These are phyloP conservation scores for Blastomyces parvus DNA, from an alignment of 2,329 filamentous ascomycete species.

Conservation along the genomic window DNA sequence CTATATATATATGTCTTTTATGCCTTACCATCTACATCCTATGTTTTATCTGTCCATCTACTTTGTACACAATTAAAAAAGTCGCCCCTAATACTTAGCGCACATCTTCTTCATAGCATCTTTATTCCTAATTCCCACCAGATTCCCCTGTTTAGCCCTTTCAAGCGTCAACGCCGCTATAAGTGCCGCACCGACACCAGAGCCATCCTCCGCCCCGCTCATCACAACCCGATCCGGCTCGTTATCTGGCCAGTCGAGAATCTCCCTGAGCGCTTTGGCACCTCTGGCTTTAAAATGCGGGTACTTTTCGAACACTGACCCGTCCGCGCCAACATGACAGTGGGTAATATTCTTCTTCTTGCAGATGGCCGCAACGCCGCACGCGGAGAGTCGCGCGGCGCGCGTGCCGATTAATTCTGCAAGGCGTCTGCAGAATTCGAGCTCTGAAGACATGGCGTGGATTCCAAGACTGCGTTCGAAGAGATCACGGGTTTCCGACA, in stretches of 20 bases:
- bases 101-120: constrained; percentile 17
- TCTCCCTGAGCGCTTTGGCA: constrained; percentile 81
- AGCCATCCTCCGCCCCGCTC: constrained; percentile 85
- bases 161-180: constrained; percentile 68
- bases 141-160: constrained; percentile 51
- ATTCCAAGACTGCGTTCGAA: constrained; percentile 70
- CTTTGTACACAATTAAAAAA: neutral
- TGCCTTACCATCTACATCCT: neutral
- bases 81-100: neutral
- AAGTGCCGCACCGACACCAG: constrained; percentile 89
- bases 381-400: constrained; percentile 83
- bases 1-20: neutral
- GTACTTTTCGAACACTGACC: constrained; percentile 98
- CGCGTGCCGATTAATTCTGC: constrained; percentile 93
- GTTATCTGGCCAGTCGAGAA: constrained; percentile 83
- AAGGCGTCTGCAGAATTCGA: constrained; percentile 79
- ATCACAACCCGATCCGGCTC: constrained; percentile 82
- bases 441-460: constrained; percentile 61
- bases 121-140: constrained; percentile 48
- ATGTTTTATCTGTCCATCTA: neutral
- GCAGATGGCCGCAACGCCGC: constrained; percentile 91
- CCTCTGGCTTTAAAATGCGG: constrained; percentile 94
- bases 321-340: constrained; percentile 93
- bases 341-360: constrained; percentile 85
- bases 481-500: constrained; percentile 76